Percentiles rank a stretch among this genome's conserved stretches.
These are phyloP conservation scores for Polymyxa betae DNA, from an alignment of 208 protist genomes.

Conservation along the genomic window DNA sequence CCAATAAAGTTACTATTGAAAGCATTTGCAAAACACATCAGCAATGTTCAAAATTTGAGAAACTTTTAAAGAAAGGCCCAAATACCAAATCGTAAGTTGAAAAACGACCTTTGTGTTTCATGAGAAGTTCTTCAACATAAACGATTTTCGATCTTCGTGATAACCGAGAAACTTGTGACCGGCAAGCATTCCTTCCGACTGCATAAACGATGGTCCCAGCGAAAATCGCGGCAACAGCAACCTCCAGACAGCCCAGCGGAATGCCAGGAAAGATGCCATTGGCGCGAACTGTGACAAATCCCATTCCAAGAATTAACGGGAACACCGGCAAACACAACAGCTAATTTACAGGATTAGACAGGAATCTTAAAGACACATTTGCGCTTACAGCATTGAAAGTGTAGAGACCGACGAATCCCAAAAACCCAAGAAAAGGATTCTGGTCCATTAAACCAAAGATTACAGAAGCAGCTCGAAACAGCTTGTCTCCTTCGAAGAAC, in stretches of 20 bases:
- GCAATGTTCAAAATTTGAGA: too few relatives aligned
- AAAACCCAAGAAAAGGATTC: neutral
- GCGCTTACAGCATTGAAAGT: neutral
- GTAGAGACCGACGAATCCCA: slow-evolving; percentile 27
- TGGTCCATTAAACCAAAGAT: neutral
- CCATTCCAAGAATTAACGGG: slow-evolving; percentile 18
- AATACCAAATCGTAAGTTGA: too few relatives aligned
- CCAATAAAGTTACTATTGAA: too few relatives aligned
- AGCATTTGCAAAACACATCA: too few relatives aligned
- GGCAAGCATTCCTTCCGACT: slow-evolving; percentile 20
- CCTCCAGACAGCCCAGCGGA: slow-evolving; percentile 32
- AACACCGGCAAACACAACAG: slow-evolving; percentile 30
- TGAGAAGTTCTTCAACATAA: slow-evolving; percentile 40
- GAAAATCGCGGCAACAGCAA: neutral
- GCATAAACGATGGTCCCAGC: neutral
- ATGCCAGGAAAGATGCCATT: slow-evolving; percentile 27
- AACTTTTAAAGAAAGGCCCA: too few relatives aligned
- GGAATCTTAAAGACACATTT: neutral
- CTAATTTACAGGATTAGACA: neutral
- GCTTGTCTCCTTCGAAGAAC: neutral
- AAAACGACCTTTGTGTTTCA: neutral
- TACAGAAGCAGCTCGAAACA: neutral
- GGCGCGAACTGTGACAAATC: neutral
- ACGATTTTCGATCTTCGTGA: neutral
- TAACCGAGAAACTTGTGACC: neutral